phyloP scores from a whole-genome alignment of 1,139 yeast species.

The Yamadazyma trypodendri region DNA sequence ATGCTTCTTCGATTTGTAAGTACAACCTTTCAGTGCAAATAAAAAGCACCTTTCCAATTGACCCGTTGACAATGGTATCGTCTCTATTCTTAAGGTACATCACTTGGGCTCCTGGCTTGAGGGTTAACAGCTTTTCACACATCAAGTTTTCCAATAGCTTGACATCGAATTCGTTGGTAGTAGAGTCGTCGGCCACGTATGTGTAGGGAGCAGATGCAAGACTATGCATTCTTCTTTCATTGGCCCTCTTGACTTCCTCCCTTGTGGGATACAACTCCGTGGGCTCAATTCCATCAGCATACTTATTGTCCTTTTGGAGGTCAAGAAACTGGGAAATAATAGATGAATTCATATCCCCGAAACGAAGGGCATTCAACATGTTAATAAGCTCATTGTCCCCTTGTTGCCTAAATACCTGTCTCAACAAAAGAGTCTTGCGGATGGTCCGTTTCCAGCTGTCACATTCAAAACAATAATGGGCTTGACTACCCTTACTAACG shows the following conservation, averaged over 20 bases:
- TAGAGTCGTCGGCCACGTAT: constrained; percentile 51
- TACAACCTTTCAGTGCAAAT: constrained; percentile 48
- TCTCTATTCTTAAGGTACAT: constrained; percentile 50
- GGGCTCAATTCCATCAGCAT: constrained; percentile 75
- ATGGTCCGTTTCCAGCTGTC: constrained; percentile 55
- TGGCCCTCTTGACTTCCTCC: constrained; percentile 71
- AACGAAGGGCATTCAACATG: constrained; percentile 72
- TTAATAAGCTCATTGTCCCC: constrained; percentile 67
- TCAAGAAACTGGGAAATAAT: constrained; percentile 44
- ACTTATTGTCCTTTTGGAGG: constrained; percentile 53
- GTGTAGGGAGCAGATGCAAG: constrained; percentile 37
- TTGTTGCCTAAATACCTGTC: constrained; percentile 69
- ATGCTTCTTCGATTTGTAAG: constrained; percentile 26
- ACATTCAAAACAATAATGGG: constrained; percentile 58
- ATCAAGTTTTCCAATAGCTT: constrained; percentile 42
- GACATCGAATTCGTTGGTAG: constrained; percentile 19
- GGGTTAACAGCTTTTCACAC: constrained; percentile 43
- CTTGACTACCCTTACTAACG: constrained; percentile 46
- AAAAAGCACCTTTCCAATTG: constrained; percentile 58
- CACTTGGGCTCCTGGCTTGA: constrained; percentile 63
- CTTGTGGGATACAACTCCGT: constrained; percentile 79
- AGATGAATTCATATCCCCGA: constrained; percentile 54
- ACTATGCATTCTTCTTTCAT: constrained; percentile 47
- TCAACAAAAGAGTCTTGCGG: constrained; percentile 54
- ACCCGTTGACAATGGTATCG: constrained; percentile 54